These are phyloP conservation scores for Arthrobotrys conoides DNA, from an alignment of 2,329 filamentous ascomycete species.

Conservation along the genomic window DNA sequence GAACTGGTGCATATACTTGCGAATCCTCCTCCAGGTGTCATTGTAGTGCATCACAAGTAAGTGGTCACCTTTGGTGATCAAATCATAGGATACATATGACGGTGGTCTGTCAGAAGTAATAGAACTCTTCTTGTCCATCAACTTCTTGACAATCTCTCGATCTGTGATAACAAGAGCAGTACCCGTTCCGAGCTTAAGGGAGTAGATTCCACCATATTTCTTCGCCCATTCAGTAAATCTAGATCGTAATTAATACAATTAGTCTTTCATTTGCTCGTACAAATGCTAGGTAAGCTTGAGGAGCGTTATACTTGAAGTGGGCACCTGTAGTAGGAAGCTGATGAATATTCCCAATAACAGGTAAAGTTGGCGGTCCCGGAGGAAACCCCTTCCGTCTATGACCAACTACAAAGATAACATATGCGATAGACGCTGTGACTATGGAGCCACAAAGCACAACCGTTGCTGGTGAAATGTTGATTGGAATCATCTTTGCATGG, in stretches of 20 bases:
- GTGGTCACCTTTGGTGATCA: slow-evolving; percentile 70
- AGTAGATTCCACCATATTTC: slow-evolving; percentile 68
- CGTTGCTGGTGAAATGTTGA: slow-evolving; percentile 19
- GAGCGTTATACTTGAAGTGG: slow-evolving; percentile 63
- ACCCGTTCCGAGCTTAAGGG: slow-evolving; percentile 68
- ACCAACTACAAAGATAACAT: slow-evolving; percentile 30
- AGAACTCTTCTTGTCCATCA: slow-evolving; percentile 69
- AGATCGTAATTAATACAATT: slow-evolving; percentile 17
- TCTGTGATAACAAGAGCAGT: slow-evolving; percentile 68
- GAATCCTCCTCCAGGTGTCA: slow-evolving; percentile 68
- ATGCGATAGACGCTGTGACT: slow-evolving; percentile 25
- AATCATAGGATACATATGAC: slow-evolving; percentile 67
- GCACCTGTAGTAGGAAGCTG: slow-evolving; percentile 66
- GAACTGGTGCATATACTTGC: slow-evolving; percentile 69
- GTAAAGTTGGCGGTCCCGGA: slow-evolving; percentile 67
- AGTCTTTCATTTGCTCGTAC: neutral
- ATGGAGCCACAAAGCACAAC: slow-evolving; percentile 23
- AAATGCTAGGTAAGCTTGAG: neutral
- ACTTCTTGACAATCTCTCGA: slow-evolving; percentile 67
- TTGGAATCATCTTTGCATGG: neutral
- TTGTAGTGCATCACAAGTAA: slow-evolving; percentile 70
- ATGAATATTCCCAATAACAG: slow-evolving; percentile 68
- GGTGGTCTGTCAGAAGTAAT: slow-evolving; percentile 69
- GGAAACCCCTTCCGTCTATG: slow-evolving; percentile 46
- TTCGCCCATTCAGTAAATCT: slow-evolving; percentile 69